Conservation (phyloP, 2,329 filamentous ascomycete species). For the Colletotrichum coccodes region DNA sequence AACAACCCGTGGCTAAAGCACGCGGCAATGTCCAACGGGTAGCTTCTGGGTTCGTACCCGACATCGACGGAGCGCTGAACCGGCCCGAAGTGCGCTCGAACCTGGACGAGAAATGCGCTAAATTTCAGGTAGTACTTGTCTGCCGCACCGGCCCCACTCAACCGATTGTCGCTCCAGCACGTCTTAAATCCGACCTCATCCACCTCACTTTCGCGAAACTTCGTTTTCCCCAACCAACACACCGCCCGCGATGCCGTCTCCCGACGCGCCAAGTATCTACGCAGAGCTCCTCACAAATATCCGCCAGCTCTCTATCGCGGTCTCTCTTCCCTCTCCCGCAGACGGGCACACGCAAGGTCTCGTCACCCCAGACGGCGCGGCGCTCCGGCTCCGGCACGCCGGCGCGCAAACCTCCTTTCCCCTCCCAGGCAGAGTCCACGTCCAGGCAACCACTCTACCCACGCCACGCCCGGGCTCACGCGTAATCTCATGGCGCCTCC, state of each 20-base stretch:
- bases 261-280: constrained; percentile 55
- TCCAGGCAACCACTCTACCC: constrained; percentile 44
- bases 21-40: background rate
- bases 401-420: constrained; percentile 45
- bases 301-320: constrained; percentile 69
- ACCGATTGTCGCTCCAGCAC: background rate
- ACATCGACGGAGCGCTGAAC: background rate
- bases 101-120: background rate
- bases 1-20: background rate
- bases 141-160: background rate
- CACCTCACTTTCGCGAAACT: background rate
- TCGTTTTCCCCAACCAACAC: background rate
- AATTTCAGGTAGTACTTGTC: background rate
- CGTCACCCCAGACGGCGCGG: constrained; percentile 55
- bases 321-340: constrained; percentile 56
- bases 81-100: background rate
- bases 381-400: constrained; percentile 60
- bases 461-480: constrained; percentile 40
- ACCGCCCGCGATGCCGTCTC: constrained; percentile 12
- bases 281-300: constrained; percentile 74
- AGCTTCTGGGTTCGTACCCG: background rate
- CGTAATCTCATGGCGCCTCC: constrained; percentile 64
- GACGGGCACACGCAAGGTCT: constrained; percentile 54
- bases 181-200: constrained; percentile 13
- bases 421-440: constrained; percentile 55